phyloP scores from a whole-genome alignment of 352 stramenopile species.

The Thraustotheca clavata region DNA sequence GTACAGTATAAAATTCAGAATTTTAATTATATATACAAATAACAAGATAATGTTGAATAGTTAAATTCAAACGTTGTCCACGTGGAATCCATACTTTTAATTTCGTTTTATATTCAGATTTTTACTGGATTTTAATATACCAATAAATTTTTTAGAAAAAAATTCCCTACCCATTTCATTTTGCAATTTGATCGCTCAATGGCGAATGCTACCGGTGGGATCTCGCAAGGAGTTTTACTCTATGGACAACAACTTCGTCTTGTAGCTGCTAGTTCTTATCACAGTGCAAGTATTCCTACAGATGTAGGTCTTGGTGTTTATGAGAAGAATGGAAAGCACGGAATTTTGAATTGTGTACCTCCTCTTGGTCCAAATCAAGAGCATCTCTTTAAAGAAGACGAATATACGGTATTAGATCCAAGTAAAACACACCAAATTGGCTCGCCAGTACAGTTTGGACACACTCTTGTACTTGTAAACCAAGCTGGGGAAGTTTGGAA shows the following conservation, averaged over 20 bases:
- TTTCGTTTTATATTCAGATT: conserved; percentile 3
- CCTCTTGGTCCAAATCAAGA: conserved; percentile 63
- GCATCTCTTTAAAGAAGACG: conserved; percentile 72
- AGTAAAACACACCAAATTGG: conserved; percentile 30
- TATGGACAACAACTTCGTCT: conserved; percentile 11
- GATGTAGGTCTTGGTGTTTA: conserved; percentile 68
- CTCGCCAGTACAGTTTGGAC: conserved; percentile 59
- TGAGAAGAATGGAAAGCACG: conserved; percentile 80
- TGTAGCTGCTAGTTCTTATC: conserved; percentile 6
- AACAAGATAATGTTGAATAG: too few relatives aligned
- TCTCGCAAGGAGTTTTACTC: conserved; percentile 2
- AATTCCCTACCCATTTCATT: too few relatives aligned
- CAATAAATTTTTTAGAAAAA: conserved; percentile 3
- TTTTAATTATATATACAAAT: too few relatives aligned
- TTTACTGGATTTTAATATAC: not conserved
- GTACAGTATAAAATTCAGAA: too few relatives aligned
- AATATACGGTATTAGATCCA: conserved; percentile 72
- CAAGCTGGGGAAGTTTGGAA: conserved; percentile 81
- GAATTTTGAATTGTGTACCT: conserved; percentile 71
- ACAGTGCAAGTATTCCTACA: not conserved
- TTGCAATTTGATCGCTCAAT: too few relatives aligned
- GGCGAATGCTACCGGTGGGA: not conserved
- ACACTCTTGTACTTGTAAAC: conserved; percentile 73
- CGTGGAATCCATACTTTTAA: too few relatives aligned
- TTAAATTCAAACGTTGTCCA: too few relatives aligned